Evolutionary conservation across 2,329 filamentous ascomycete genomes (phyloP).

Genomic region (Phoma herbarum): DNA sequence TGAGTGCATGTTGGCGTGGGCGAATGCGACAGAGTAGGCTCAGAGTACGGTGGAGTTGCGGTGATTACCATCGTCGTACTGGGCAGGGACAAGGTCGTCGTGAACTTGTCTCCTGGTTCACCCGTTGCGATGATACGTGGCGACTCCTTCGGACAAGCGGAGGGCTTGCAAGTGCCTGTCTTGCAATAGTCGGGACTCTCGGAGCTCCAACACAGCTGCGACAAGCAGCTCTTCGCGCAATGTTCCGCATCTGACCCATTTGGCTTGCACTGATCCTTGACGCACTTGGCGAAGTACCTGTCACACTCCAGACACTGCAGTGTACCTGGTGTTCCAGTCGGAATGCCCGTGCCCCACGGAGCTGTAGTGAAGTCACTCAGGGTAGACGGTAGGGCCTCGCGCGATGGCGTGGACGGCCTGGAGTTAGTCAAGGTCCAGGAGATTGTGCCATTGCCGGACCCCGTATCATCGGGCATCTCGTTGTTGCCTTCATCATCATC

Average conservation of each 20-base stretch:
- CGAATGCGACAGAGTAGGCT: background rate
- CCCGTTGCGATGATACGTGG: background rate
- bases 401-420: background rate
- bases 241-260: slow-evolving; percentile 6
- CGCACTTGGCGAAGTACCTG: background rate
- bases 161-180: slow-evolving; percentile 4
- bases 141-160: slow-evolving; percentile 6
- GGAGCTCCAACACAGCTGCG: background rate
- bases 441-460: background rate
- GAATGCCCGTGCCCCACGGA: slow-evolving; percentile 1
- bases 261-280: background rate
- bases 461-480: slow-evolving; percentile 7
- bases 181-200: slow-evolving; percentile 6
- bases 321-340: background rate
- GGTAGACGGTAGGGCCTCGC: slow-evolving; percentile 1
- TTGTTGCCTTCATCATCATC: slow-evolving; percentile 42
- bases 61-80: slow-evolving; percentile 5
- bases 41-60: background rate
- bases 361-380: background rate
- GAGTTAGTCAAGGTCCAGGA: background rate
- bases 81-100: slow-evolving; percentile 2
- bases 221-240: slow-evolving; percentile 11
- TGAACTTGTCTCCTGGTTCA: slow-evolving; percentile 5
- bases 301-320: slow-evolving; percentile 7
- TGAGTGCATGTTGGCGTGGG: slow-evolving; percentile 7